phyloP scores from a whole-genome alignment of 2,329 filamentous ascomycete genomes.

The Aspergillus fijiensis region DNA sequence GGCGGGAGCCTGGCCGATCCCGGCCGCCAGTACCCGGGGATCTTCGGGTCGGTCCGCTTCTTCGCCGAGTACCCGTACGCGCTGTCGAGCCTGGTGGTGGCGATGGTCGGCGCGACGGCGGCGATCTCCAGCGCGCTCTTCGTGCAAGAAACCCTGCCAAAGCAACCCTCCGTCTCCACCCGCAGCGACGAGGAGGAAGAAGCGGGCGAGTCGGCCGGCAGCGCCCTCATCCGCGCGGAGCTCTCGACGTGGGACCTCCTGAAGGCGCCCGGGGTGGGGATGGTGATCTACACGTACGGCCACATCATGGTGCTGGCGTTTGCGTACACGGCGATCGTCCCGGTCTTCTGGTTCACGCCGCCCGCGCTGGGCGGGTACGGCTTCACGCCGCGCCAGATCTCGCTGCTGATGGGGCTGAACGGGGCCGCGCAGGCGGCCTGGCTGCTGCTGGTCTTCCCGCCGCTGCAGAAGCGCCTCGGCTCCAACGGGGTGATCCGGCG shows the following conservation, averaged over 20 bases:
- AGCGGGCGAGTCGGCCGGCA: neutral
- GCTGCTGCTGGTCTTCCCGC: constrained; percentile 69
- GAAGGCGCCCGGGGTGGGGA: constrained; percentile 59
- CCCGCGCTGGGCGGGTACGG: constrained; percentile 63
- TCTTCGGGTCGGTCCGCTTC: constrained; percentile 59
- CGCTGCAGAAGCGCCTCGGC: constrained; percentile 63
- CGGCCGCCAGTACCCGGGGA: constrained; percentile 58
- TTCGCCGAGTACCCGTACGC: constrained; percentile 66
- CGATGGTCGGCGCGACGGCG: constrained; percentile 52
- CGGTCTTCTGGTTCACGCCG: constrained; percentile 68
- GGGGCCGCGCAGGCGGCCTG: constrained; percentile 69
- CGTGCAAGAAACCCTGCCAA: constrained; percentile 61
- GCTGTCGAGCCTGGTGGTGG: constrained; percentile 61
- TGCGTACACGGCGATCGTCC: constrained; percentile 68
- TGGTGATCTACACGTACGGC: constrained; percentile 64
- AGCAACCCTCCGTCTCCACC: neutral
- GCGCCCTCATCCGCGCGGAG: neutral
- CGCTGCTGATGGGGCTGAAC: constrained; percentile 62
- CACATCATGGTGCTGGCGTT: constrained; percentile 69
- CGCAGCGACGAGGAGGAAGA: neutral
- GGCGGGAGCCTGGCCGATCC: constrained; percentile 67
- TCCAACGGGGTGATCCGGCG: constrained; percentile 64
- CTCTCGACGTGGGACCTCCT: neutral
- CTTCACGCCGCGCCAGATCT: constrained; percentile 64
- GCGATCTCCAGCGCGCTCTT: constrained; percentile 50